phyloP scores from a whole-genome alignment of 805 yeast species.

The Pichia insulana region DNA sequence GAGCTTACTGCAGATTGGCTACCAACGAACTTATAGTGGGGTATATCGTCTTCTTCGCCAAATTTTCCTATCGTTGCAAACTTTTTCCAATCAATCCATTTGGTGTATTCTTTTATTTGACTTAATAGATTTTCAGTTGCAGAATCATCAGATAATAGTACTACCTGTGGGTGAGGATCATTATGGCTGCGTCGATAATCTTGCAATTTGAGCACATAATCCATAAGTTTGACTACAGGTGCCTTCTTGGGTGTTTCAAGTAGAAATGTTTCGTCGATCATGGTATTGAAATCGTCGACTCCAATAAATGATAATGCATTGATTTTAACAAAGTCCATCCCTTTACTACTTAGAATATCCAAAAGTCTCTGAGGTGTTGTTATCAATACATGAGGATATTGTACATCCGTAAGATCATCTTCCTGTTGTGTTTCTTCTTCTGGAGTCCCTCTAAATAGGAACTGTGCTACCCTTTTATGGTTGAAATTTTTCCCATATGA shows the following conservation, averaged over 20 bases:
- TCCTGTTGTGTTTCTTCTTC: constrained; percentile 22
- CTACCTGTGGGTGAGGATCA: constrained; percentile 26
- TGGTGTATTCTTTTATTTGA: constrained; percentile 40
- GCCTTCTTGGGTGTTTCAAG: constrained; percentile 15
- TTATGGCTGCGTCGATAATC: constrained; percentile 25
- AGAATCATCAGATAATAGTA: constrained; percentile 20
- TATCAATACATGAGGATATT: constrained; percentile 26
- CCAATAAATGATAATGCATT: constrained; percentile 22
- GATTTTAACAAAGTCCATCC: constrained; percentile 25
- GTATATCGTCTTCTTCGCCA: constrained; percentile 16
- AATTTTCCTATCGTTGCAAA: constrained; percentile 24
- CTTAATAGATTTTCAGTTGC: constrained; percentile 39
- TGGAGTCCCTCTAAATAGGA: constrained; percentile 22
- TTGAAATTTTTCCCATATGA: constrained; percentile 1
- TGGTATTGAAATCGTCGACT: constrained; percentile 29
- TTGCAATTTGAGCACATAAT: constrained; percentile 26
- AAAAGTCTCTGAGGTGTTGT: constrained; percentile 30
- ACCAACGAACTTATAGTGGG: constrained; percentile 16
- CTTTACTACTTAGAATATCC: constrained; percentile 27
- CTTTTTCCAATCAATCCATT: constrained; percentile 37
- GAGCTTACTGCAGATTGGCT: constrained; percentile 19
- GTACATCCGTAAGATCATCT: constrained; percentile 14
- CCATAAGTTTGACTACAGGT: constrained; percentile 26
- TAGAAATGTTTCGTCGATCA: constrained; percentile 18
- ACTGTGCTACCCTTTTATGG: constrained; percentile 21